Evolutionary conservation across 2,329 filamentous ascomycete genomes (phyloP), one percentile per base, ranked within the genome.

Genomic region (Cercospora berteroae): DNA sequence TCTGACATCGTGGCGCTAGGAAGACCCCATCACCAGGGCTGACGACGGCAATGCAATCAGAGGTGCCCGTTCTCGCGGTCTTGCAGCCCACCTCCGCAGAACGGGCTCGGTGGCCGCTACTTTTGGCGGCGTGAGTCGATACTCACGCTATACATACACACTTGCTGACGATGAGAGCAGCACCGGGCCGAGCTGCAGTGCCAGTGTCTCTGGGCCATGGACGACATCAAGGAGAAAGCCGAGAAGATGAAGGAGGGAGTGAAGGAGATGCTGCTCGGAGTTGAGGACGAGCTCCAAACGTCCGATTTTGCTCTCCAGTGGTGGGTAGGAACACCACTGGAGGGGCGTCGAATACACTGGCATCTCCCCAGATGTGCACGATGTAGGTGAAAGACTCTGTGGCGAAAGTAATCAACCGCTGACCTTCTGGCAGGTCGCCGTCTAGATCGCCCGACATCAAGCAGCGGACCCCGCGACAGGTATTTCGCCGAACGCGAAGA

Each of bases 401-500:
- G 42, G 2, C 13, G 8, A 10, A 20, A 48, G 42, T n/a, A n/a
- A 20, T 48, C 18, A n/a, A 9, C 18, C 42, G 18, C 16, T 48
- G 42, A n/a, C 18, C 42, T 48, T n/a, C 18, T 48, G 42, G 18
- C 13, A 48, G 29, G 29, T 31, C 29, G 29, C 20, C 65, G 67
- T 36, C 67, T 69, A 23, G 67, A 69, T 52, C 66, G 66, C 13
- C 64, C 62, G 29, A 7, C 48, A 12, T 27, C 48, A 55, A 55
- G 48, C 48, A 55, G 48, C 25, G 55, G 42, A 60, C 44, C 64
- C 5, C 39, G 55, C 64, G 65, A 74, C 69, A 74, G 68, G 69
- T 77, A 77, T 65, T 68, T 65, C 67, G 75, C 73, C 62, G 75
- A 78, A 69, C 73, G 76, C 63, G 76, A 78, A 60, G 71, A 75